These are phyloP conservation scores for Hyaloscypha variabilis DNA, from an alignment of 495 filamentous ascomycete species.

Conservation along the genomic window DNA sequence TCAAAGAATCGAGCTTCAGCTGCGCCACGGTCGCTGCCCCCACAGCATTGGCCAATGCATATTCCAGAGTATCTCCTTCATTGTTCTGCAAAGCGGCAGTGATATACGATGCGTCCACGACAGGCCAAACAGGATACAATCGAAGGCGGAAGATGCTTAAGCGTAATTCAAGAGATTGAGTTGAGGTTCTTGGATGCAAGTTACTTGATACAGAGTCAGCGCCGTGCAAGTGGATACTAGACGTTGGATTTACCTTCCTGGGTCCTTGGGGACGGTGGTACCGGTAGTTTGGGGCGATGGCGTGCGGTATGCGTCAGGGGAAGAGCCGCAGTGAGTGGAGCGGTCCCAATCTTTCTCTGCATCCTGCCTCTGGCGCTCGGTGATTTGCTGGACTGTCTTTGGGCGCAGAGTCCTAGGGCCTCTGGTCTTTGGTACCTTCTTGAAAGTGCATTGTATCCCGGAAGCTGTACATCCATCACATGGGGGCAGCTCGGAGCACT, in stretches of 20 bases:
- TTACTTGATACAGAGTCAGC: neutral
- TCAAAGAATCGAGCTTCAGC: conserved; percentile 40
- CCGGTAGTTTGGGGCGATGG: conserved; percentile 7
- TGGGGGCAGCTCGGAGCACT: conserved; percentile 29
- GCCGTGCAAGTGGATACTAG: neutral
- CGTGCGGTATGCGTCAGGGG: conserved; percentile 9
- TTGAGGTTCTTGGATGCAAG: neutral
- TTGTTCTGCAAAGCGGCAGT: conserved; percentile 39
- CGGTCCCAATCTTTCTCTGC: neutral
- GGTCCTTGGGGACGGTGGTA: conserved; percentile 13
- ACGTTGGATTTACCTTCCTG: neutral
- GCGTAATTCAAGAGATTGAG: conserved; percentile 32
- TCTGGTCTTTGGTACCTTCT: conserved; percentile 36
- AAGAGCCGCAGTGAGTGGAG: conserved; percentile 16
- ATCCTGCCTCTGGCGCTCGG: neutral
- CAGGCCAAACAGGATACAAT: conserved; percentile 53
- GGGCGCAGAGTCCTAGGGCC: conserved; percentile 40
- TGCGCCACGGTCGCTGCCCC: conserved; percentile 49
- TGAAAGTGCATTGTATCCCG: conserved; percentile 44
- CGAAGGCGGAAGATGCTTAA: conserved; percentile 46
- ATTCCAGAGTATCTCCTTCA: conserved; percentile 38
- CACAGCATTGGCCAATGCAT: conserved; percentile 44
- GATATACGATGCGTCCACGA: conserved; percentile 44
- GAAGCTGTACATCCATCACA: conserved; percentile 36
- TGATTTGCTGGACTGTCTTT: conserved; percentile 29